Percentiles rank a stretch among this genome's conserved stretches.
Evolutionary conservation across 2,329 filamentous ascomycete genomes (phyloP).

Genomic region (Penicillium oxalicum): DNA sequence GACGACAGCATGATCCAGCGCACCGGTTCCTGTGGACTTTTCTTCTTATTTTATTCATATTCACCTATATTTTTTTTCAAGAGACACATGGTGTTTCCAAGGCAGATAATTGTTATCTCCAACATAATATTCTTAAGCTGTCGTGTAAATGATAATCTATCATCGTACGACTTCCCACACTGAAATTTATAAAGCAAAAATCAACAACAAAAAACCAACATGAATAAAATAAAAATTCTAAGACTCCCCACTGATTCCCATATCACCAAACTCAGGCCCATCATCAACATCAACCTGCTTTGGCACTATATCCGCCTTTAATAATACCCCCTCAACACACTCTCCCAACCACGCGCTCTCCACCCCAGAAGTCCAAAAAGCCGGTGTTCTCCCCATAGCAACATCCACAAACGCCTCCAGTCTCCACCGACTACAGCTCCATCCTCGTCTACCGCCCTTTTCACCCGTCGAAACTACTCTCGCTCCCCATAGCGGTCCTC

Average conservation of each 20-base stretch:
- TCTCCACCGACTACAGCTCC: background rate
- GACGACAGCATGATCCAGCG: constrained; percentile 23
- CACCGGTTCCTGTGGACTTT: constrained; percentile 16
- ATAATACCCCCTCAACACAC: background rate
- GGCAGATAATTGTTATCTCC: background rate
- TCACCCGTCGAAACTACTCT: background rate
- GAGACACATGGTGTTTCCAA: constrained; percentile 1
- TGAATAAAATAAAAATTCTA: too few relatives aligned
- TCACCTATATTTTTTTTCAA: background rate
- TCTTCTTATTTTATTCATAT: background rate
- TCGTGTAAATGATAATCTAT: too few relatives aligned
- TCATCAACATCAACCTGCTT: background rate
- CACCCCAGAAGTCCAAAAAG: background rate
- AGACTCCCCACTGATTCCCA: too few relatives aligned
- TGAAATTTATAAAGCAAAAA: too few relatives aligned
- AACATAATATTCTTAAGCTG: too few relatives aligned
- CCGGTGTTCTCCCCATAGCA: background rate
- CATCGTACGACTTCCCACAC: too few relatives aligned
- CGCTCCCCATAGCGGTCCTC: background rate
- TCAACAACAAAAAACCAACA: too few relatives aligned
- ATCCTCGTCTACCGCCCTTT: background rate
- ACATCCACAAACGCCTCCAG: background rate
- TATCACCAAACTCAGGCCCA: background rate
- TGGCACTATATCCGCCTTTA: background rate
- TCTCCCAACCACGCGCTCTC: background rate